A percentile compares a stretch with the other conserved stretches of the same genome.
Evolutionary conservation across 2,329 filamentous ascomycete species (phyloP).

Genomic region (Cryphonectria nitschkei): DNA sequence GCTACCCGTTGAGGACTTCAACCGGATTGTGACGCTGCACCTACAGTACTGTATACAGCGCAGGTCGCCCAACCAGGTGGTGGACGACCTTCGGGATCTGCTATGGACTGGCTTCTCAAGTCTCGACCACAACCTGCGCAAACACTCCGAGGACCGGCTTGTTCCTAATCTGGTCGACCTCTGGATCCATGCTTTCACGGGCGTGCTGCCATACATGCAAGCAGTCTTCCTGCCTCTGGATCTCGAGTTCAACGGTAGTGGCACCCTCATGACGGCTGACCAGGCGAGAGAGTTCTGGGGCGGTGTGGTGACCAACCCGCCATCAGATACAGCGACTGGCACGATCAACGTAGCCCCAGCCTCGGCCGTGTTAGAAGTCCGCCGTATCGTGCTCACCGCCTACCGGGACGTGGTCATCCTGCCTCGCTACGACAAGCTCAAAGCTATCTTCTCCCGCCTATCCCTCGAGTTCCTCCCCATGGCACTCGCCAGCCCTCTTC

Average conservation of each 20-base stretch:
- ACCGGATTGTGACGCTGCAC: slow-evolving; percentile 77
- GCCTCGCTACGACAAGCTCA: slow-evolving; percentile 84
- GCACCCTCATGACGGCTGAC: slow-evolving; percentile 74
- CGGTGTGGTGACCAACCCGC: slow-evolving; percentile 54
- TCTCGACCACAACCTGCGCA: slow-evolving; percentile 80
- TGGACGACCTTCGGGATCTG: slow-evolving; percentile 78
- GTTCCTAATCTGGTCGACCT: slow-evolving; percentile 89
- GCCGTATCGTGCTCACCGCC: slow-evolving; percentile 83
- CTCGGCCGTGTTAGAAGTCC: slow-evolving; percentile 73
- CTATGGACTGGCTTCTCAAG: slow-evolving; percentile 82
- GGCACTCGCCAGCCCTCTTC: slow-evolving; percentile 57
- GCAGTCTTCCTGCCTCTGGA: slow-evolving; percentile 93
- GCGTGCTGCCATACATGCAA: slow-evolving; percentile 89
- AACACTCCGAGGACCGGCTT: slow-evolving; percentile 82
- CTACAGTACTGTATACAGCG: slow-evolving; percentile 78
- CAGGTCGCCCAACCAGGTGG: slow-evolving; percentile 68
- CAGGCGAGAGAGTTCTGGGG: slow-evolving; percentile 93
- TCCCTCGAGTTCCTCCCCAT: slow-evolving; percentile 76
- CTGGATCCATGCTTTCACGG: slow-evolving; percentile 92
- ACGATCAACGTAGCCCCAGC: slow-evolving; percentile 49
- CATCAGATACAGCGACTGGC: slow-evolving; percentile 33
- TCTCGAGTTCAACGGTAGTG: slow-evolving; percentile 86
- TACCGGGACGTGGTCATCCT: slow-evolving; percentile 90
- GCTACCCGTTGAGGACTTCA: slow-evolving; percentile 83
- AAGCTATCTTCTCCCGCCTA: slow-evolving; percentile 86